These are phyloP conservation scores for Hypoxylon intermedium DNA, from an alignment of 495 filamentous ascomycete genomes.

Conservation along the genomic window DNA sequence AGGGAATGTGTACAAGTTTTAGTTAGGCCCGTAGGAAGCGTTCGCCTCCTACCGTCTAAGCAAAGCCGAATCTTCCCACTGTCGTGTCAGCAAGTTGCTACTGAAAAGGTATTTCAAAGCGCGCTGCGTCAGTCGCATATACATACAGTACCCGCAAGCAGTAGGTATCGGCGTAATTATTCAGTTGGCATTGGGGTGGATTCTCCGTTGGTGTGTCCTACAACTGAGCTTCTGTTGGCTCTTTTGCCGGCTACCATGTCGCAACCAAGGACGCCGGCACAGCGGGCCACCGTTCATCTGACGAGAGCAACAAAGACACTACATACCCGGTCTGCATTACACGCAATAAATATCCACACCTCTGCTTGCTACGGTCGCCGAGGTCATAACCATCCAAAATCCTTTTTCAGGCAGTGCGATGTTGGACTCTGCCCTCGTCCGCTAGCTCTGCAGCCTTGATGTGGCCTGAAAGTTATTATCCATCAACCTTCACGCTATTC, in stretches of 20 bases:
- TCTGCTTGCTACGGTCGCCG: background rate
- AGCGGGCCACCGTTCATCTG: slow-evolving; percentile 24
- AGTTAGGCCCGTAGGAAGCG: slow-evolving; percentile 1
- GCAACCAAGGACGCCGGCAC: slow-evolving; percentile 14
- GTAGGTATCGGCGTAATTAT: too few species aligned
- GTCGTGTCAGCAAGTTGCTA: too few species aligned
- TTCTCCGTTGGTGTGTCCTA: too few species aligned
- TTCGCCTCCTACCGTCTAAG: slow-evolving; percentile 6
- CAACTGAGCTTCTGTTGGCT: too few species aligned
- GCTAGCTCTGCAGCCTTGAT: background rate
- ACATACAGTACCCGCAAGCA: background rate
- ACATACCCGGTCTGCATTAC: background rate
- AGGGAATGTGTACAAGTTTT: background rate
- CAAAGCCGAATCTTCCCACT: slow-evolving; percentile 8
- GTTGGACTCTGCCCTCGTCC: background rate
- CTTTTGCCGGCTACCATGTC: slow-evolving; percentile 12
- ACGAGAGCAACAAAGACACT: background rate
- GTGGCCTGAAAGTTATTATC: background rate
- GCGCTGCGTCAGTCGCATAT: too few species aligned
- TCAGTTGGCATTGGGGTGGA: too few species aligned
- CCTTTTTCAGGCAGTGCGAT: slow-evolving; percentile 2
- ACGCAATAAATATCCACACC: slow-evolving; percentile 1
- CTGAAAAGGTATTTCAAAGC: background rate
- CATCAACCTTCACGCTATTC: too few species aligned
- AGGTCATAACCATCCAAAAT: slow-evolving; percentile 1